Evolutionary conservation across 306 rosid species (phyloP), one percentile per base, ranked within the genome.

Genomic region (Quercus berberidifolia): DNA sequence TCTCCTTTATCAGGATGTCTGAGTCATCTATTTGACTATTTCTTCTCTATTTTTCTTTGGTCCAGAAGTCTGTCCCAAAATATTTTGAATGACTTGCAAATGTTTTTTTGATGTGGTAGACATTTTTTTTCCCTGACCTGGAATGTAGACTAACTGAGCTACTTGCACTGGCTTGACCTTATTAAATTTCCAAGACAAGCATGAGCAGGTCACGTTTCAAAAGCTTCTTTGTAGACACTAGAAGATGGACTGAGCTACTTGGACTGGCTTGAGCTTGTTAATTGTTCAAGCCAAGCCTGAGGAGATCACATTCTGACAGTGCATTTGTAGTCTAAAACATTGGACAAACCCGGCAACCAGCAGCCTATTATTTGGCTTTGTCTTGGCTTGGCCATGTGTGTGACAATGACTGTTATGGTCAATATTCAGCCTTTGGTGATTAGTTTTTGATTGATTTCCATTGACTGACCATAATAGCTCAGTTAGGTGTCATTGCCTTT

Each of bases 401-500:
- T 26, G 52, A 63, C 55, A 52, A 60, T 55, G 76, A 60, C 74
- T 57, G 68, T 76, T 73, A 73, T 56, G 30, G 63, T 58, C 35
- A 70, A 59, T 56, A 12, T 52, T 63, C 49, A 56, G 28, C 5
- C 55, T 55, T 25, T 43, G 14, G 68, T 54, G 46, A 63, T 79
- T 35, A 46, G 35, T 49, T 57, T 76, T 35, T 74, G 69, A 28
- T 49, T 49, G 54, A 49, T 49, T 10, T 49, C 69, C 75, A 51
- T 30, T 68, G 31, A 68, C 71, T 79, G 62, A n/a, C 68, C 13
- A 51, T 49, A 64, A 20, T 64, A 54, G 64, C 57, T 41, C 76
- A 77, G 56, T 82, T 51, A 71, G 54, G 26, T 76, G 30, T 25
- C 25, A 28, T 65, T 74, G 23, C 68, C 62, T 46, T 59, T 81